Percentiles rank a stretch among this genome's conserved stretches.
Evolutionary conservation across 306 rosid species (phyloP).

Genomic region (Corylus heterophylla): DNA sequence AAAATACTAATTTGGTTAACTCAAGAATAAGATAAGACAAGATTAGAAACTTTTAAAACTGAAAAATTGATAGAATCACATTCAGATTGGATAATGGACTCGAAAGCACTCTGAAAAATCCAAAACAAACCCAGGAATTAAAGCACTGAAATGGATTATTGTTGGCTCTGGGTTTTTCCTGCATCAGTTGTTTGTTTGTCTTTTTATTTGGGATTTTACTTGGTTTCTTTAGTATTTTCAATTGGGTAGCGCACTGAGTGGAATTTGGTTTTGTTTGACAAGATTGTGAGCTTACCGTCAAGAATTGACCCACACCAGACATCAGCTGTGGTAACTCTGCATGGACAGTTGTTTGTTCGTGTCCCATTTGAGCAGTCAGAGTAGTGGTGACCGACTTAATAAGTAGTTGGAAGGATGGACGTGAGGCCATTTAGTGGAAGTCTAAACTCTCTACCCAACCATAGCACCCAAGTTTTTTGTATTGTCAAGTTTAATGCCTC

Average conservation of each 20-base stretch:
- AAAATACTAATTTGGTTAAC: background rate
- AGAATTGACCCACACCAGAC: constrained; percentile 98
- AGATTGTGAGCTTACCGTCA: constrained; percentile 87
- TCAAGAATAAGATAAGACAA: background rate
- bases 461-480: constrained; percentile 18
- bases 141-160: background rate
- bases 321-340: constrained; percentile 94
- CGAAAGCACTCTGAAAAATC: background rate
- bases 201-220: background rate
- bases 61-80: background rate
- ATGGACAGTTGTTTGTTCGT: constrained; percentile 94
- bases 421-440: constrained; percentile 24
- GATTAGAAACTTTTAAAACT: background rate
- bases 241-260: background rate
- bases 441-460: background rate
- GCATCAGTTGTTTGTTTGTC: background rate
- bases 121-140: background rate
- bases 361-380: constrained; percentile 87
- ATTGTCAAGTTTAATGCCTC: constrained; percentile 6
- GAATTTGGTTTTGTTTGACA: constrained; percentile 23
- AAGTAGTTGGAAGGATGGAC: constrained; percentile 16
- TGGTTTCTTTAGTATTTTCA: background rate
- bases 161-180: background rate
- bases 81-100: background rate
- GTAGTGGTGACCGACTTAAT: constrained; percentile 28